These are phyloP conservation scores for Fusarium buxicola DNA, from an alignment of 2,329 filamentous ascomycete genomes.

Conservation along the genomic window DNA sequence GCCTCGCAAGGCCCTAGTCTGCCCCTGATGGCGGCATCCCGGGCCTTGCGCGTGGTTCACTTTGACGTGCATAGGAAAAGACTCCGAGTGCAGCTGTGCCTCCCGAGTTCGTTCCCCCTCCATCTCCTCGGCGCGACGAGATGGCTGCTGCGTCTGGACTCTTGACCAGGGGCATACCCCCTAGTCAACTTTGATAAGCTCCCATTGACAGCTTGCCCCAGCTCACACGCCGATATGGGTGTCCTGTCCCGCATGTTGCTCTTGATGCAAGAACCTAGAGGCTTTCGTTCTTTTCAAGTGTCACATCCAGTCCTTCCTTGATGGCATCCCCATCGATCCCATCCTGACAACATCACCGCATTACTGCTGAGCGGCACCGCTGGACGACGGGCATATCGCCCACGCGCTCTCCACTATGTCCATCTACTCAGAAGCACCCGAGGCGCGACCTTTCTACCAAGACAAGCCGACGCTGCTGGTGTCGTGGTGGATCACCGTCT, in stretches of 20 bases:
- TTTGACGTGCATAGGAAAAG: conserved; percentile 24
- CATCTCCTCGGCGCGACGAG: conserved; percentile 4
- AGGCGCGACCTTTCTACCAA: conserved; percentile 54
- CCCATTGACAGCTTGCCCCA: conserved; percentile 1
- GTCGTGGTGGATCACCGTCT: conserved; percentile 91
- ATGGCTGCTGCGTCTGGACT: conserved; percentile 19
- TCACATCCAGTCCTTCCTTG: conserved; percentile 10
- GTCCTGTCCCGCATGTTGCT: conserved; percentile 23
- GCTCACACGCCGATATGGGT: conserved; percentile 7
- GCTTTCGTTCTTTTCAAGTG: conserved; percentile 5
- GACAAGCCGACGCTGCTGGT: conserved; percentile 90
- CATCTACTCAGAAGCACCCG: conserved; percentile 65
- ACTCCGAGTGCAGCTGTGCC: conserved; percentile 21
- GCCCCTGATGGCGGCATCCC: neutral
- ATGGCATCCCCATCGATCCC: too few species aligned
- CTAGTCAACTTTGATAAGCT: conserved; percentile 10
- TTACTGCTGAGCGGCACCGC: neutral
- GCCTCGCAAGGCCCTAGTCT: neutral
- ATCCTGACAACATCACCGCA: neutral
- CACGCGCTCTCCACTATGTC: conserved; percentile 56
- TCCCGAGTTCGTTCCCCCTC: conserved; percentile 24
- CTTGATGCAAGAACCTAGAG: conserved; percentile 5
- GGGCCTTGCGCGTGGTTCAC: conserved; percentile 4
- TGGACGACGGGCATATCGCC: conserved; percentile 26
- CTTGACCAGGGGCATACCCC: conserved; percentile 15